These are phyloP conservation scores for Claviceps sp. DNA, from an alignment of 2,329 filamentous ascomycete species.

Conservation along the genomic window DNA sequence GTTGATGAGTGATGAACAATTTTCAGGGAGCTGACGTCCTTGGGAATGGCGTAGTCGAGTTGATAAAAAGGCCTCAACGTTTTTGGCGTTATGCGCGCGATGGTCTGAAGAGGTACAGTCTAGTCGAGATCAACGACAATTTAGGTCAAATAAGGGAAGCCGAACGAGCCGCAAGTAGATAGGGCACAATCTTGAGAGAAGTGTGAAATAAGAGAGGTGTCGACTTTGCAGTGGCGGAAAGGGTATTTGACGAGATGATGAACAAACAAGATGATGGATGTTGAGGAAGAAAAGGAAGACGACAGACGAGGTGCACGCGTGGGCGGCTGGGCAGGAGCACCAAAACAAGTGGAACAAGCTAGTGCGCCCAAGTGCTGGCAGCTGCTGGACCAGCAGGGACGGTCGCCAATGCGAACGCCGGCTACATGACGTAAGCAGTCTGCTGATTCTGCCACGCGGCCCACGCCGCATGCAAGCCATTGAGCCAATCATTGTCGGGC, in stretches of 20 bases:
- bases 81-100: not conserved
- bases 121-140: constrained; percentile 1
- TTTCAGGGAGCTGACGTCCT: not conserved
- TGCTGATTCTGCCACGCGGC: not conserved
- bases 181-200: not conserved
- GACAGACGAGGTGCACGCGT: not conserved
- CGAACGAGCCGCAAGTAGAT: not conserved
- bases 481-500: not conserved
- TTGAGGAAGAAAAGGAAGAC: not conserved
- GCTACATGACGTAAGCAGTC: not conserved
- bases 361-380: not conserved
- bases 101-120: constrained; percentile 2
- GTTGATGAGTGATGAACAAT: not conserved
- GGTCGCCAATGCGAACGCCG: too few species aligned
- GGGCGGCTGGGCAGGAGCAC: not conserved
- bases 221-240: constrained; percentile 1
- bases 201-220: not conserved
- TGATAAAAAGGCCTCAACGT: not conserved
- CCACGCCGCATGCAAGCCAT: too few species aligned
- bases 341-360: not conserved
- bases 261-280: constrained; percentile 1
- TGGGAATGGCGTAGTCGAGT: not conserved
- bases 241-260: not conserved
- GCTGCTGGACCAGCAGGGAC: too few species aligned
- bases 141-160: not conserved